phyloP scores from a whole-genome alignment of 129 eudicot species.

The Oenanthe sinensis region DNA sequence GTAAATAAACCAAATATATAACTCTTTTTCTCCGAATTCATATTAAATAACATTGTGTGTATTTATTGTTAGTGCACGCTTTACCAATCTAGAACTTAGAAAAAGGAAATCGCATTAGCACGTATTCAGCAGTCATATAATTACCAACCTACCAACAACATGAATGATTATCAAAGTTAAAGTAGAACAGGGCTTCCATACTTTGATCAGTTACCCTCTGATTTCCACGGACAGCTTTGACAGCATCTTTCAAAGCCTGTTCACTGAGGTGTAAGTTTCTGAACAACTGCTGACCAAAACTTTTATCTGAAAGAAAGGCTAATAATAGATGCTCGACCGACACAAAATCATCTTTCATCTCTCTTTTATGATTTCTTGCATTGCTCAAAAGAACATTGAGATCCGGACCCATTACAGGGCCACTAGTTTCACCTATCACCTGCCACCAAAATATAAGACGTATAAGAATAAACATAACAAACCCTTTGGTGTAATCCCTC shows the following conservation, averaged over 20 bases:
- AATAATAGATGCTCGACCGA: constrained; percentile 86
- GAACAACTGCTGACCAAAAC: constrained; percentile 73
- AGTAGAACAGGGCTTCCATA: constrained; percentile 17
- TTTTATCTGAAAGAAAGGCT: constrained; percentile 59
- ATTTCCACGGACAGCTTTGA: constrained; percentile 86
- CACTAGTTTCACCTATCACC: constrained; percentile 76
- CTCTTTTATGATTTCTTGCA: constrained; percentile 63
- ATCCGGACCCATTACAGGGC: constrained; percentile 66
- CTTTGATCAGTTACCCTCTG: constrained; percentile 97
- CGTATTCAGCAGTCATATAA: neutral
- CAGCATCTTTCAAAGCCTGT: constrained; percentile 74
- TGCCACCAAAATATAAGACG: constrained; percentile 19
- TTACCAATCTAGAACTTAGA: neutral
- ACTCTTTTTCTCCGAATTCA: neutral
- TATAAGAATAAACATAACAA: neutral
- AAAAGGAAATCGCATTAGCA: neutral
- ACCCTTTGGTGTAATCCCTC: neutral
- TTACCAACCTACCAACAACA: neutral
- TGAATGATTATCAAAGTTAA: neutral
- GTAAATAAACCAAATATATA: neutral
- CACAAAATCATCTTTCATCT: constrained; percentile 80
- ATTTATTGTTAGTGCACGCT: neutral
- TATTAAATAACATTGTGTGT: neutral
- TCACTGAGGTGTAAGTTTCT: constrained; percentile 56
- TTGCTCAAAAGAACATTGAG: constrained; percentile 47